Evolutionary conservation across 768 basidiomycete species (phyloP), one percentile per base, ranked within the genome.

Genomic region (Termitomyces sp.): DNA sequence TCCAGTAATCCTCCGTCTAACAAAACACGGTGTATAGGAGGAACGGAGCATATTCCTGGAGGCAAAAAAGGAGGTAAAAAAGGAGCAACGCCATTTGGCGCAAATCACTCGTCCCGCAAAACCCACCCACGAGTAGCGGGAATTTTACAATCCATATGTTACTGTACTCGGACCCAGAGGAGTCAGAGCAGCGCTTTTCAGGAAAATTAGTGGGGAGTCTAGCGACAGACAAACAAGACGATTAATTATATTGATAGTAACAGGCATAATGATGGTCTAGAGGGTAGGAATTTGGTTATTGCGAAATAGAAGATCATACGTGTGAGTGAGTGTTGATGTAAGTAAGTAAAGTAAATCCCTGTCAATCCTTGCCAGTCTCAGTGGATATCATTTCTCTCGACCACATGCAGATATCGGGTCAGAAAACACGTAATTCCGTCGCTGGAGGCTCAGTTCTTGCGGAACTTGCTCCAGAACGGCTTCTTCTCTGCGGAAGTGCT

Each of bases 381-480:
- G 13, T 38, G 7, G 24, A 38, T 20, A 36, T 36, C 33, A 22
- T 38, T 22, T 38, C 22, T 20, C 22, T 13, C n/a, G 9, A 9
- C 38, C 6, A 4, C 36, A 22, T 11, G 24, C 7, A 38, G 24
- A 28, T 48, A 49, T n/a, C 28, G 33, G 22, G 51, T 33, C n/a
- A 20, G 22, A 50, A 51, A 18, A 36, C 39, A n/a, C 42, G n/a
- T 35, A 35, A 45, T 22, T 18, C 16, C 18, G 11, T 39, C 15
- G 16, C 6, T 42, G 12, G 32, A 24, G 38, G 33, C 35, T 58
- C 69, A 75, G 58, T 72, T 78, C 63, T 71, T 76, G 63, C 75
- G 73, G 74, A 80, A 81, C 53, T 66, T 73, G 45, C 74, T 63
- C 53, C 75, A 74, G 63, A 78, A 73, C 7, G 66, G 53, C 42